These are phyloP conservation scores for Aegle marmelos DNA, from an alignment of 345 rosid genomes.

Conservation along the genomic window DNA sequence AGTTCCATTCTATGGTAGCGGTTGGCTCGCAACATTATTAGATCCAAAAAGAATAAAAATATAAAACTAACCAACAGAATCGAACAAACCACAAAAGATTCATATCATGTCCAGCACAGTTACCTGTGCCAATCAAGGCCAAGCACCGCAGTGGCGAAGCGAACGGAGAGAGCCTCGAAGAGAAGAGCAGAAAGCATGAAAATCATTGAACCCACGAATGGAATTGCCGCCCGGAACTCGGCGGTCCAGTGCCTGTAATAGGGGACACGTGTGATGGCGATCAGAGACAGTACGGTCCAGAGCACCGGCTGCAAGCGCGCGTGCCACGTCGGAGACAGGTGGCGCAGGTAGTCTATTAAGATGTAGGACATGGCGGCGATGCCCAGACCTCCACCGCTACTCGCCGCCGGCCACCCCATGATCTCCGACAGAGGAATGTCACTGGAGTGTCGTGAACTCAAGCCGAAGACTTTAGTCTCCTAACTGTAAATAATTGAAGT, in stretches of 20 bases:
- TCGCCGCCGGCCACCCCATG: constrained; percentile 39
- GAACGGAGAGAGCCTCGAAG: constrained; percentile 79
- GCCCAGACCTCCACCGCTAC: constrained; percentile 61
- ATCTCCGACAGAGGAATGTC: not conserved
- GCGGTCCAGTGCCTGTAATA: constrained; percentile 81
- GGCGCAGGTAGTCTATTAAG: constrained; percentile 77
- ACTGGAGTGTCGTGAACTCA: not conserved
- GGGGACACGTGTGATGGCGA: constrained; percentile 69
- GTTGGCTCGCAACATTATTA: not conserved
- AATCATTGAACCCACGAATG: constrained; percentile 70
- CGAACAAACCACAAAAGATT: not conserved
- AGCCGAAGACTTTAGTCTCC: not conserved
- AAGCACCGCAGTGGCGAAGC: constrained; percentile 84
- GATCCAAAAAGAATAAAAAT: not conserved
- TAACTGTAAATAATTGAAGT: not conserved
- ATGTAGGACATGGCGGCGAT: constrained; percentile 78
- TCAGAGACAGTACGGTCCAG: constrained; percentile 63
- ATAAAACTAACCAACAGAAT: not conserved
- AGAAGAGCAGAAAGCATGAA: constrained; percentile 78
- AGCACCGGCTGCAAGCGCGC: constrained; percentile 75
- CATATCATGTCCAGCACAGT: not conserved
- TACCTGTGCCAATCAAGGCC: constrained; percentile 96
- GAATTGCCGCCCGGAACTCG: constrained; percentile 68
- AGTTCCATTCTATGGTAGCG: no score
- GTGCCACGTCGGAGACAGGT: constrained; percentile 80